These are phyloP conservation scores for Hondaea fermentalgiana DNA, from an alignment of 108 stramenopile genomes.

Conservation along the genomic window DNA sequence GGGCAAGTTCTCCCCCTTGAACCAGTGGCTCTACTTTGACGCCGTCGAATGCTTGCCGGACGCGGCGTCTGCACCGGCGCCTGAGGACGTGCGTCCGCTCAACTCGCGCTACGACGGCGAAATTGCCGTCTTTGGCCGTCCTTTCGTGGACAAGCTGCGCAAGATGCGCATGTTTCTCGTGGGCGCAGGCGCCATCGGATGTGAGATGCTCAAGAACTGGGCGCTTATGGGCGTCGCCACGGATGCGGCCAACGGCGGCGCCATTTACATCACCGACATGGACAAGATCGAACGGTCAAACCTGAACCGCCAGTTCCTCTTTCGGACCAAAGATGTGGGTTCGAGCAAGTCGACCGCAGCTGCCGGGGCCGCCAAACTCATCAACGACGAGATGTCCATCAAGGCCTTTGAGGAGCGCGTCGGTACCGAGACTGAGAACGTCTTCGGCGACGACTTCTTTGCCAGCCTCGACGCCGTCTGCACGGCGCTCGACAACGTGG, in stretches of 20 bases:
- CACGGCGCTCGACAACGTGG: constrained; percentile 96
- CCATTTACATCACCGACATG: constrained; percentile 92
- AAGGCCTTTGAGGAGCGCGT: constrained; percentile 81
- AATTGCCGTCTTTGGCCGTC: constrained; percentile 42
- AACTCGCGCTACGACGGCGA: constrained; percentile 40
- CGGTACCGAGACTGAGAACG: constrained; percentile 78
- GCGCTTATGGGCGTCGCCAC: constrained; percentile 93
- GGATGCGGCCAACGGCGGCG: not conserved
- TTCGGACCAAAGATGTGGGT: constrained; percentile 85
- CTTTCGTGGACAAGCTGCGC: constrained; percentile 19
- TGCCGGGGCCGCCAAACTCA: constrained; percentile 67
- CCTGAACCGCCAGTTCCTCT: constrained; percentile 90
- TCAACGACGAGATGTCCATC: constrained; percentile 80
- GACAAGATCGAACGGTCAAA: constrained; percentile 96
- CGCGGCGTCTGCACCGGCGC: not conserved
- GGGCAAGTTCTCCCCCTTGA: constrained; percentile 93
- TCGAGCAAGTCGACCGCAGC: constrained; percentile 82
- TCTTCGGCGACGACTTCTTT: constrained; percentile 96
- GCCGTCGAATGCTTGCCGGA: constrained; percentile 81
- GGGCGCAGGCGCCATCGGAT: constrained; percentile 98
- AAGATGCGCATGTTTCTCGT: constrained; percentile 64
- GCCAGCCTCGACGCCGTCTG: constrained; percentile 83
- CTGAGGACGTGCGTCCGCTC: constrained; percentile 30
- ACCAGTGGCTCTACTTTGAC: constrained; percentile 92
- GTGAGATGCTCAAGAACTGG: constrained; percentile 99